Evolutionary conservation across 805 yeast species (phyloP).

Genomic region (Dipodascopsis uninucleata): DNA sequence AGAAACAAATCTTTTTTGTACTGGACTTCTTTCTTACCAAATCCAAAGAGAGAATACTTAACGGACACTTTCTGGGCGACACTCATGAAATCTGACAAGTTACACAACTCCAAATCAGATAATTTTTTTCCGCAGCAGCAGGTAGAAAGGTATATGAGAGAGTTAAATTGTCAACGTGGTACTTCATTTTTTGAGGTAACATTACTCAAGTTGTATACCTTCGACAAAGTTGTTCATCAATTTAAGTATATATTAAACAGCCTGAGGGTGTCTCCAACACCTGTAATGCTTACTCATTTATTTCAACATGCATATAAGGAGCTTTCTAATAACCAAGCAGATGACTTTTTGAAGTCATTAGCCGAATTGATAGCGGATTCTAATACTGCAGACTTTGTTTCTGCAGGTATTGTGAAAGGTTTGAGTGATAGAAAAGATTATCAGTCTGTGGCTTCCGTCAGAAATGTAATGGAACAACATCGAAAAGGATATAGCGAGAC

Average conservation of each 20-base stretch:
- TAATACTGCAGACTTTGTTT: no score
- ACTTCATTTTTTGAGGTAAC: not conserved
- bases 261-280: no score
- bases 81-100: not conserved
- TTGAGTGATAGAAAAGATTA: no score
- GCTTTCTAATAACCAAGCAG: not conserved
- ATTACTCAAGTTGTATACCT: not conserved
- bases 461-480: not conserved
- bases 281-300: not conserved
- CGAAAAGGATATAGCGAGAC: not conserved
- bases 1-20: not conserved
- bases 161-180: not conserved
- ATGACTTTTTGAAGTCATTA: not conserved
- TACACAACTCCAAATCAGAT: no score
- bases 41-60: not conserved
- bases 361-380: no score
- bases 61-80: constrained; percentile 1
- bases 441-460: no score
- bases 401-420: no score
- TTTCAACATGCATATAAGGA: not conserved
- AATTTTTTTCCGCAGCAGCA: not conserved
- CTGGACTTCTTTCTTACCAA: not conserved
- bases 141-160: not conserved
- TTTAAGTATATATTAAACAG: no score
- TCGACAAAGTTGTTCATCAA: not conserved